These are phyloP conservation scores for Herpotrichia juniperi DNA, from an alignment of 2,329 filamentous ascomycete genomes.

Conservation along the genomic window DNA sequence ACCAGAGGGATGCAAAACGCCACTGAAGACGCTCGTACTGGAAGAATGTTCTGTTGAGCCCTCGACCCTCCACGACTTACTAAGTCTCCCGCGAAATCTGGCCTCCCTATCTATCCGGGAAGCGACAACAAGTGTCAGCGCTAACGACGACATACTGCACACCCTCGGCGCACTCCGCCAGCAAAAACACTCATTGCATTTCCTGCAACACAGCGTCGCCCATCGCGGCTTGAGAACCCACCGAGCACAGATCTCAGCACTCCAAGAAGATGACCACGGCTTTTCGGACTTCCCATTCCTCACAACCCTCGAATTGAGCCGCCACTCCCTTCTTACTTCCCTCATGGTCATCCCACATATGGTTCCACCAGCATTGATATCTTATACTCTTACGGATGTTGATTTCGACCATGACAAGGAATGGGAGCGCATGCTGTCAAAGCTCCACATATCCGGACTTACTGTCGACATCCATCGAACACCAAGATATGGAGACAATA, in stretches of 20 bases:
- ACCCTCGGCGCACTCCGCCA: background rate
- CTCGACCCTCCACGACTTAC: background rate
- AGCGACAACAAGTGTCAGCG: background rate
- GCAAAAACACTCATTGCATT: background rate
- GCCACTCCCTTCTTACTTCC: background rate
- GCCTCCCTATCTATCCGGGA: background rate
- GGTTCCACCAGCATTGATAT: background rate
- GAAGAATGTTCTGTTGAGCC: background rate
- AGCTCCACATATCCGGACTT: background rate
- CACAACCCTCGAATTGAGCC: background rate
- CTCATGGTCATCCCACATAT: background rate
- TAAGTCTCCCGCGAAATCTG: background rate
- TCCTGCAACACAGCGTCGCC: background rate
- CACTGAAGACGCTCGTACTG: background rate
- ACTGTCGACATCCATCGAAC: background rate
- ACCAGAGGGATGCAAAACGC: background rate
- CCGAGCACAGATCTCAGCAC: background rate
- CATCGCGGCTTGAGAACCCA: background rate
- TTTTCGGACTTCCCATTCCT: background rate
- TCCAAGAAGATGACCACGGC: background rate
- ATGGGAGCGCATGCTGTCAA: background rate
- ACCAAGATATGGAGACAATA: background rate
- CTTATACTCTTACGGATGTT: background rate
- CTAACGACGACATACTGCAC: background rate
- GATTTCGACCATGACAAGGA: background rate